Base-by-base conservation (phyloP, 2,329 filamentous ascomycete species). In the Ascomycota sp. region DNA sequence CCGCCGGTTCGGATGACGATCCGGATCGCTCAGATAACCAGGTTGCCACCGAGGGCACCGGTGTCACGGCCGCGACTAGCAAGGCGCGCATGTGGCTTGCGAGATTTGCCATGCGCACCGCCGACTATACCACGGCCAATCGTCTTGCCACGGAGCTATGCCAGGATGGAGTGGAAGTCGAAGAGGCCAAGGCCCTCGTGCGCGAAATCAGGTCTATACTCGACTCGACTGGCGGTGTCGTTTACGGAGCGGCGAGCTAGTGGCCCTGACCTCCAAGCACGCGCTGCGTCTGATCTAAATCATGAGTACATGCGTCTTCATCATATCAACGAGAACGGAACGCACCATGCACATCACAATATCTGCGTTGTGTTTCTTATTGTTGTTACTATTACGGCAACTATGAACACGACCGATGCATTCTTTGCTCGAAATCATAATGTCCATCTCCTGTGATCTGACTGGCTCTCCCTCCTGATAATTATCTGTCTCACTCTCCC, bases 41-140 rank as follows among this genome's bases (percentile, higher is more conserved):
- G 11, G 43, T 41, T 6, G 41, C 38, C 54, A 52, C 42, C 9
- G 60, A 68, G 37, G 69, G 82, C 0, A 81, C 81, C 0, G 86
- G 86, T 0, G 84, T 93, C 2, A 95, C 86, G 6, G 72, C 76
- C 5, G 83, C 84, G 12, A 98, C 89, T 7, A 89, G 79, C 43
- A 91, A 83, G 48, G 89, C 89, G 6, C 68, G 89, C 16, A 72
- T 93, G 62, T 98, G 89, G 89, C 68, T 98, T 36, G 89, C 89
- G 11, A 71, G 73, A 36, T 77, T 75, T 57, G 77, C 82, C 9
- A 77, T 92, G 57, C 66, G 69, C 28, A 68, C 67, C 9, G 72
- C 73, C 29, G 82, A 92, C 51, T 80, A 80, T 44, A 61, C 65
- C 26, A 68, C 77, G 13, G 81, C 82, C 4, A 77, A 78, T 55